These are phyloP conservation scores for Trametopsis cervina DNA, from an alignment of 768 basidiomycete species.

Conservation along the genomic window DNA sequence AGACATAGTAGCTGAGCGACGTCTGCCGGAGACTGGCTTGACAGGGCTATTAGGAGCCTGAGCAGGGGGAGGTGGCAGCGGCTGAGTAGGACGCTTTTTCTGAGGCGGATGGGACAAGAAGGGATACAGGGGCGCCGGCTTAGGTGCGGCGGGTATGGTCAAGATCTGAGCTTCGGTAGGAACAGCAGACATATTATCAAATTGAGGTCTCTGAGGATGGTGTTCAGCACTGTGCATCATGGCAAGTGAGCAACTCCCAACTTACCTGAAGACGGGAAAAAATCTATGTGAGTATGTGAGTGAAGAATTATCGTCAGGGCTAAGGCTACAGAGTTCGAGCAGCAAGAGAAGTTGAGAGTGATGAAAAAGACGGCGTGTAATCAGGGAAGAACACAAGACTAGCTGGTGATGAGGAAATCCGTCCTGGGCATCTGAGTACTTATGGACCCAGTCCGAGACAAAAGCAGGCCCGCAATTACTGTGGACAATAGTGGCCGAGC, in stretches of 20 bases:
- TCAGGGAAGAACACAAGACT: constrained; percentile 18
- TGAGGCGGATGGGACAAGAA: constrained; percentile 26
- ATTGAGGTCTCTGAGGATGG: not conserved
- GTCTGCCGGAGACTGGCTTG: constrained; percentile 15
- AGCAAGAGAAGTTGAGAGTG: constrained; percentile 1
- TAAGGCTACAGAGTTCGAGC: constrained; percentile 1
- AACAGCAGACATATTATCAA: constrained; percentile 18
- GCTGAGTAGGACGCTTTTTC: constrained; percentile 22
- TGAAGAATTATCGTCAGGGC: not conserved
- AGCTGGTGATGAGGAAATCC: constrained; percentile 18
- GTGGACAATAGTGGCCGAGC: constrained; percentile 10
- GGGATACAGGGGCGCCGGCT: constrained; percentile 19
- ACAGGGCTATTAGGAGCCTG: constrained; percentile 7
- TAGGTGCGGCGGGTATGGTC: constrained; percentile 6
- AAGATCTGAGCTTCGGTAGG: constrained; percentile 2
- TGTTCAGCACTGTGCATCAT: not conserved
- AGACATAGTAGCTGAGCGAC: constrained; percentile 39
- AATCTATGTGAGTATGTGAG: not conserved
- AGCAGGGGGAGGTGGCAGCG: constrained; percentile 20
- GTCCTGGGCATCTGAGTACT: constrained; percentile 10
- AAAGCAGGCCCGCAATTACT: constrained; percentile 4
- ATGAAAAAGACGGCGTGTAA: not conserved
- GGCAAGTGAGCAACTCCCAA: not conserved
- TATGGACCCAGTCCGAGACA: constrained; percentile 18
- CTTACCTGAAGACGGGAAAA: not conserved